phyloP scores from a whole-genome alignment of 495 filamentous ascomycete genomes.

The Neurospora sp. region DNA sequence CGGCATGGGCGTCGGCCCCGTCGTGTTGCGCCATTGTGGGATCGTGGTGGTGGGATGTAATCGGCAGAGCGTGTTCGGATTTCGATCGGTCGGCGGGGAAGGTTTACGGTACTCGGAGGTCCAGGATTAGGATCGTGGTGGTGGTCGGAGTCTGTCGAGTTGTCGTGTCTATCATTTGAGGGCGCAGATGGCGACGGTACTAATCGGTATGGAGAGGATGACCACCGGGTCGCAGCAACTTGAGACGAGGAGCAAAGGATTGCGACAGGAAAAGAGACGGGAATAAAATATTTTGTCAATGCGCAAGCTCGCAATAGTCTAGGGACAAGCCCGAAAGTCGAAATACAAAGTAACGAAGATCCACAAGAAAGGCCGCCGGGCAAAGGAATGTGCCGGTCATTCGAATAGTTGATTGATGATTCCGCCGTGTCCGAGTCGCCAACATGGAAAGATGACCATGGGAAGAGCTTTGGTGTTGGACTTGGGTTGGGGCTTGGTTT shows the following conservation, averaged over 20 bases:
- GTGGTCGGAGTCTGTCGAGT: not conserved
- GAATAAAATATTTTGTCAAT: not conserved
- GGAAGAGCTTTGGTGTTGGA: not conserved
- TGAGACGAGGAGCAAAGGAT: not conserved
- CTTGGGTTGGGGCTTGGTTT: not conserved
- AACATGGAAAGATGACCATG: not conserved
- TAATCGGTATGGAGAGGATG: not conserved
- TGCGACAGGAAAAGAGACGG: not conserved
- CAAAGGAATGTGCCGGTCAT: not conserved
- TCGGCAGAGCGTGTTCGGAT: not conserved
- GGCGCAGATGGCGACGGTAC: not conserved
- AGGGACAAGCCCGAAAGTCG: not conserved
- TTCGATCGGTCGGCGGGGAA: not conserved
- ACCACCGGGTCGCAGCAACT: not conserved
- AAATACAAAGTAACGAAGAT: not conserved
- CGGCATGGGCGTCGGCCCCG: slow-evolving; percentile 10
- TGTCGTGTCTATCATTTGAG: not conserved
- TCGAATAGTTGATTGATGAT: not conserved
- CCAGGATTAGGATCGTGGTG: not conserved
- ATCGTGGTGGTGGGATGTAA: not conserved
- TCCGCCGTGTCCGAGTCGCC: not conserved
- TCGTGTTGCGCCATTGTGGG: slow-evolving; percentile 18
- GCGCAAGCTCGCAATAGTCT: not conserved
- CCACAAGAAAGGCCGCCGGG: not conserved
- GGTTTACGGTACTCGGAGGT: not conserved